Evolutionary conservation across 805 yeast genomes (phyloP), one percentile per base, ranked within the genome.

Genomic region (Danielozyma ontarioensis): DNA sequence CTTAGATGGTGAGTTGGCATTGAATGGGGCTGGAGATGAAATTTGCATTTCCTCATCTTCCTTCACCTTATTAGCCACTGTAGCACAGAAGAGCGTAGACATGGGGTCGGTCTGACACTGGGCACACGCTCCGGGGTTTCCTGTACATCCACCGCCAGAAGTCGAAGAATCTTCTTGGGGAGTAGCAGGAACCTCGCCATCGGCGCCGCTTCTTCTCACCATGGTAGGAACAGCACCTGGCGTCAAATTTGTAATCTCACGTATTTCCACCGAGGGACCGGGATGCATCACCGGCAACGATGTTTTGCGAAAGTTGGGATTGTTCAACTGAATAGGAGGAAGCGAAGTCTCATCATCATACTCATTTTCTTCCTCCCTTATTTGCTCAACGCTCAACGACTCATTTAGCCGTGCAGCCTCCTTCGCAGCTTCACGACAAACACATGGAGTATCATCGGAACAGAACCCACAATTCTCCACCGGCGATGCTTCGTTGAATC

Each of bases 391-490:
- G 17, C 31, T 42, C 15, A 64, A 46, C 3, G 61, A 41, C 13
- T 50, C 46, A 35, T 53, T 58, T 36, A 68, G 48, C 18, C 54
- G 44, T 3, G 69, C 73, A 2, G 71, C 73, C 48, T 71, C 77
- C 44, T 68, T 65, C 2, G 78, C 80, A 13, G 76, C 83, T 45
- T 87, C 96, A 17, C 90, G 76, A 55, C 97, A 90, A 2, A 90
- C 83, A 59, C 97, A 90, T 2, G 95, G 89, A 0, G 95, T 80
- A 45, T 80, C 93, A 45, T 85, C 95, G 0, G 95, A 77, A 52
- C 97, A 90, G 57, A 90, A 89, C 0, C 97, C 97, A 59, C 97
- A 90, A 37, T 83, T 77, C 44, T 84, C 94, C 39, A 70, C 67
- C 5, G 77, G 73, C 1, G 75, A 72, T 25, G 59, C 58, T 31